These are phyloP conservation scores for Naganishia liquefaciens DNA, from an alignment of 1,284 basidiomycete genomes.

Conservation along the genomic window DNA sequence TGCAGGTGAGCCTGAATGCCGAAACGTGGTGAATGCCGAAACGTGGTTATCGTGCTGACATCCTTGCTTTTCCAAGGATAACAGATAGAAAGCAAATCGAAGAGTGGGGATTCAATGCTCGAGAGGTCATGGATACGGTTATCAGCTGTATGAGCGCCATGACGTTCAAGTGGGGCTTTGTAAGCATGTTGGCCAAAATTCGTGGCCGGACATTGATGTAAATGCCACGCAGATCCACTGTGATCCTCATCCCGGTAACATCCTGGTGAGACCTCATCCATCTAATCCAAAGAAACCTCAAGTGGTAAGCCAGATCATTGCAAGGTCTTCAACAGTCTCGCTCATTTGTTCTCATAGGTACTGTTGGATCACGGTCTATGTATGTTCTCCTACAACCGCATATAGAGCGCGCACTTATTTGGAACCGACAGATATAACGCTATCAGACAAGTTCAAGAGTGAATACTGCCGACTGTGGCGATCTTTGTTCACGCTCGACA, in stretches of 20 bases:
- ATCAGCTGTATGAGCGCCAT: constrained; percentile 73
- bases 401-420: not conserved
- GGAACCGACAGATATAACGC: constrained; percentile 60
- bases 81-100: constrained; percentile 63
- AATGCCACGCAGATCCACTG: constrained; percentile 58
- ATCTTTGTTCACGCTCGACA: constrained; percentile 71
- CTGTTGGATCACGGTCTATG: constrained; percentile 84
- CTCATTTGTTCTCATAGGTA: constrained; percentile 39
- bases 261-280: constrained; percentile 76
- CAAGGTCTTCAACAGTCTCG: not conserved
- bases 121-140: constrained; percentile 57
- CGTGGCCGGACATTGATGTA: constrained; percentile 14
- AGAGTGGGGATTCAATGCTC: constrained; percentile 54
- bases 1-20: constrained; percentile 43
- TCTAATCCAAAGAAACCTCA: constrained; percentile 64
- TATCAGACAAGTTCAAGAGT: constrained; percentile 64
- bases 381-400: constrained; percentile 8
- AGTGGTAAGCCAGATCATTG: constrained; percentile 60
- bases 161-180: constrained; percentile 86
- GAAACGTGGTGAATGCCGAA: not conserved
- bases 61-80: constrained; percentile 59
- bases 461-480: constrained; percentile 80
- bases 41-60: constrained; percentile 2
- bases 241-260: constrained; percentile 70
- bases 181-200: constrained; percentile 58